Evolutionary conservation across 371 early-diverging fungal genomes (phyloP).

Genomic region (Rhizopus microsporus): DNA sequence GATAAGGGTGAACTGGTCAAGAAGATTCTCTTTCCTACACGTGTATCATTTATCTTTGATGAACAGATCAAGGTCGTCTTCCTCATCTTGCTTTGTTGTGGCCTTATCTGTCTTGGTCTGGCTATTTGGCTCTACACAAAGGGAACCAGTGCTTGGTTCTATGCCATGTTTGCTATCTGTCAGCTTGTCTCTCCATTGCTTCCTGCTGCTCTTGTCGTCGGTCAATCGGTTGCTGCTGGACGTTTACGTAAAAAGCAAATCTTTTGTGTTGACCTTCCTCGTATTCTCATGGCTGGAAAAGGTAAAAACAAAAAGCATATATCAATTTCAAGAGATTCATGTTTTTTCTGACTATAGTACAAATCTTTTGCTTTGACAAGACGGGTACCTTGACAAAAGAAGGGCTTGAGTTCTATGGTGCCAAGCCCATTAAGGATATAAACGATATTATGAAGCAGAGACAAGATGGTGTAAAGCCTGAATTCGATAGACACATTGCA

Average conservation of each 20-base stretch:
- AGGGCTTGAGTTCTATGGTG: constrained; percentile 63
- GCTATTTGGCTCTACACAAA: constrained; percentile 54
- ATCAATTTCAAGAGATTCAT: too few relatives aligned
- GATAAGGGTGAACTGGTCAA: constrained; percentile 76
- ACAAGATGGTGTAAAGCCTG: constrained; percentile 14
- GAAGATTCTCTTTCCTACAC: constrained; percentile 71
- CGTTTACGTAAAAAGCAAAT: constrained; percentile 67
- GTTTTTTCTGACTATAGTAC: constrained; percentile 52
- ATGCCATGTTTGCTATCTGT: constrained; percentile 71
- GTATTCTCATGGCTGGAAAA: constrained; percentile 91
- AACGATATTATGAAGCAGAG: constrained; percentile 35
- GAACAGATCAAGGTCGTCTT: constrained; percentile 72
- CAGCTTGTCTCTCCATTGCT: constrained; percentile 74
- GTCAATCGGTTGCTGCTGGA: constrained; percentile 77
- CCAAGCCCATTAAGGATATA: constrained; percentile 28
- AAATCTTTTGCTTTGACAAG: constrained; percentile 87
- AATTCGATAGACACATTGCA: constrained; percentile 34
- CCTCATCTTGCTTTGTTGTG: constrained; percentile 59
- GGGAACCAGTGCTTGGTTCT: constrained; percentile 59
- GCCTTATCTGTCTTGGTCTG: constrained; percentile 53
- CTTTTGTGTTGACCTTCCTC: constrained; percentile 75
- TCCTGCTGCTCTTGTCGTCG: constrained; percentile 62
- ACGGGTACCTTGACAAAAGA: constrained; percentile 71
- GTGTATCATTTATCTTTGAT: constrained; percentile 65
- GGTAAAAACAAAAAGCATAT: constrained; percentile 3